These are phyloP conservation scores for Talaromyces sp. DNA, from an alignment of 2,329 filamentous ascomycete genomes.

Conservation along the genomic window DNA sequence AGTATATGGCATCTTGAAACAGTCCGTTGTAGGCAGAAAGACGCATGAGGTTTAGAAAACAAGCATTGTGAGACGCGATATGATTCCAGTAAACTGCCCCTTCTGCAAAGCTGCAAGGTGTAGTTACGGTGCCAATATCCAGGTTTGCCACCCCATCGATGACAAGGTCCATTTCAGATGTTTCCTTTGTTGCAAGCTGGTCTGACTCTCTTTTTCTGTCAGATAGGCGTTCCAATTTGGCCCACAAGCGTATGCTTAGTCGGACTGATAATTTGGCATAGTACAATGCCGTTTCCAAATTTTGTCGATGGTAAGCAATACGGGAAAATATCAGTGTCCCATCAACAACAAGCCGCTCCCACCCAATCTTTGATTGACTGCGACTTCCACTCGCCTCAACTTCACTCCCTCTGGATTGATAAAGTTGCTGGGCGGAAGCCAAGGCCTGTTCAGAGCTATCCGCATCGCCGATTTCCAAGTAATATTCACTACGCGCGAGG, in stretches of 20 bases:
- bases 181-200: constrained; percentile 13
- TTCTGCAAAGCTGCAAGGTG: constrained; percentile 41
- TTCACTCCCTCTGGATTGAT: constrained; percentile 27
- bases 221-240: constrained; percentile 43
- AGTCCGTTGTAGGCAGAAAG: constrained; percentile 81
- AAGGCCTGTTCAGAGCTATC: constrained; percentile 50
- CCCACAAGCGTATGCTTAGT: constrained; percentile 48
- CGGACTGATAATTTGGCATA: constrained; percentile 46
- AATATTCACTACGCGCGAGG: constrained; percentile 69
- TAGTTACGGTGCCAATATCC: constrained; percentile 27
- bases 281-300: constrained; percentile 41
- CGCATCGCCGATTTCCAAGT: constrained; percentile 60
- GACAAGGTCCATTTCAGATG: constrained; percentile 30
- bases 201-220: constrained; percentile 29
- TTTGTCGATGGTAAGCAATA: constrained; percentile 55
- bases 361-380: constrained; percentile 34
- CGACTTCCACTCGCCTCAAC: constrained; percentile 28
- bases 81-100: constrained; percentile 75
- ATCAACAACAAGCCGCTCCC: constrained; percentile 53
- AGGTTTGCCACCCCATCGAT: constrained; percentile 35
- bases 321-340: constrained; percentile 62
- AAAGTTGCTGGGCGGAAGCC: constrained; percentile 22
- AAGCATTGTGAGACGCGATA: constrained; percentile 66
- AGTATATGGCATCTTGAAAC: constrained; percentile 82
- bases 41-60: constrained; percentile 67